A percentile compares a stretch with the other conserved stretches of the same genome.
phyloP scores from a whole-genome alignment of 345 rosid genomes.

The Eucalyptus rudis region DNA sequence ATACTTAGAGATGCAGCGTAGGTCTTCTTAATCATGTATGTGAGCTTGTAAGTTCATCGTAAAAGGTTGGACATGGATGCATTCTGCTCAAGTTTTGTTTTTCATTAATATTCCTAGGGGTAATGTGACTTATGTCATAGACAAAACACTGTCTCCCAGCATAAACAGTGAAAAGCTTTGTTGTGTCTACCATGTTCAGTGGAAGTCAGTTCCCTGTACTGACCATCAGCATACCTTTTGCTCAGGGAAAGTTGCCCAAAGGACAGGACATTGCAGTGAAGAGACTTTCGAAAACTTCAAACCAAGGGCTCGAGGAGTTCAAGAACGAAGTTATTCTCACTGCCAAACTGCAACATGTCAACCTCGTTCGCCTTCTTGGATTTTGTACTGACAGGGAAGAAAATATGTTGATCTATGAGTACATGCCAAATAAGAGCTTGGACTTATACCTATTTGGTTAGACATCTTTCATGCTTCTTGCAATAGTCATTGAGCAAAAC shows the following conservation, averaged over 20 bases:
- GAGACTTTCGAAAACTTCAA: constrained; percentile 19
- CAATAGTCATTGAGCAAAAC: neutral
- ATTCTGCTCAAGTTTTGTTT: neutral
- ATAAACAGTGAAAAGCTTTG: neutral
- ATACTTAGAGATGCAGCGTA: neutral
- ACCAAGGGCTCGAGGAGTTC: constrained; percentile 27
- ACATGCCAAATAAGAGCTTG: constrained; percentile 18
- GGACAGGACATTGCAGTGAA: constrained; percentile 34
- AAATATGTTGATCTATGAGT: constrained; percentile 27
- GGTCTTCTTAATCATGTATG: neutral
- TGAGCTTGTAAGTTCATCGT: neutral
- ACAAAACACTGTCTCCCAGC: neutral
- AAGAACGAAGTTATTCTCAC: constrained; percentile 21
- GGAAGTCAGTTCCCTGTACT: neutral
- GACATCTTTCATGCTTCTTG: neutral
- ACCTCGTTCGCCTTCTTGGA: constrained; percentile 17
- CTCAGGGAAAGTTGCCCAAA: constrained; percentile 7
- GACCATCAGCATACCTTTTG: neutral
- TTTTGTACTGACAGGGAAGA: constrained; percentile 17
- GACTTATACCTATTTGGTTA: constrained; percentile 16
- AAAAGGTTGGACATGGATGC: neutral
- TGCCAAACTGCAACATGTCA: constrained; percentile 27
- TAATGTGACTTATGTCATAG: neutral
- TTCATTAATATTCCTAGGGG: neutral
- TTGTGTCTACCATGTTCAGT: neutral